These are phyloP conservation scores for Cryphonectria japonica DNA, from an alignment of 2,329 filamentous ascomycete genomes.

Conservation along the genomic window DNA sequence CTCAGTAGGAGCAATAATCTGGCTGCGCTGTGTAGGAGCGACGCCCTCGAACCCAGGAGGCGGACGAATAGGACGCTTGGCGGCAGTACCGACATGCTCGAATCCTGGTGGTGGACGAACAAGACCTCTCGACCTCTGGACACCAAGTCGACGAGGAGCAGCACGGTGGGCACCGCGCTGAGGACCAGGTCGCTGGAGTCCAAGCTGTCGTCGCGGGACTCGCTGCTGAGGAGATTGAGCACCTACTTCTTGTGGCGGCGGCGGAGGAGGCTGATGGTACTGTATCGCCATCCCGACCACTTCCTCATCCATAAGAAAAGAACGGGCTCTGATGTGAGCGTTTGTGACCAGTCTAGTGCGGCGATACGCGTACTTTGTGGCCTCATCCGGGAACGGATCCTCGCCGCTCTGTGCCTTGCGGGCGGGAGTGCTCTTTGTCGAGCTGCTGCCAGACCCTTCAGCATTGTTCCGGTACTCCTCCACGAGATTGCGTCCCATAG, in stretches of 20 bases:
- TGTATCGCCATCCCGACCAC: not conserved
- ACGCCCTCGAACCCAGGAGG: not conserved
- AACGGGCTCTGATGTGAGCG: conserved; percentile 8
- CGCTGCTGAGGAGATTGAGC: not conserved
- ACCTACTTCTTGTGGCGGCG: no score
- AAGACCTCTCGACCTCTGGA: not conserved
- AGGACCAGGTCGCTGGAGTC: not conserved
- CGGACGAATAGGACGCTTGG: not conserved
- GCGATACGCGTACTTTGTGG: conserved; percentile 17
- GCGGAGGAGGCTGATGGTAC: not conserved
- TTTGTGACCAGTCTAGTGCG: conserved; percentile 13
- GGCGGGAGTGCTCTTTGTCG: not conserved
- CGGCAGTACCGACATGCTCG: not conserved
- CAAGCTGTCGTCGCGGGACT: not conserved
- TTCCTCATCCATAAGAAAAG: conserved; percentile 13
- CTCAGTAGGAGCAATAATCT: not conserved
- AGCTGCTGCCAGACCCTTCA: not conserved
- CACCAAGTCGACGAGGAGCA: not conserved
- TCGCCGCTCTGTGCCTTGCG: conserved; percentile 14
- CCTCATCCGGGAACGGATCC: conserved; percentile 13
- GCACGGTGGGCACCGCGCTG: not conserved
- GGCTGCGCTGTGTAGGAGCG: not conserved
- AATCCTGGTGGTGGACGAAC: not conserved
- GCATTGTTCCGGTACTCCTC: conserved; percentile 1
- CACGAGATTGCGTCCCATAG: conserved; percentile 25